phyloP scores from a whole-genome alignment of 441 rosid genomes.

The Capsella rubella region DNA sequence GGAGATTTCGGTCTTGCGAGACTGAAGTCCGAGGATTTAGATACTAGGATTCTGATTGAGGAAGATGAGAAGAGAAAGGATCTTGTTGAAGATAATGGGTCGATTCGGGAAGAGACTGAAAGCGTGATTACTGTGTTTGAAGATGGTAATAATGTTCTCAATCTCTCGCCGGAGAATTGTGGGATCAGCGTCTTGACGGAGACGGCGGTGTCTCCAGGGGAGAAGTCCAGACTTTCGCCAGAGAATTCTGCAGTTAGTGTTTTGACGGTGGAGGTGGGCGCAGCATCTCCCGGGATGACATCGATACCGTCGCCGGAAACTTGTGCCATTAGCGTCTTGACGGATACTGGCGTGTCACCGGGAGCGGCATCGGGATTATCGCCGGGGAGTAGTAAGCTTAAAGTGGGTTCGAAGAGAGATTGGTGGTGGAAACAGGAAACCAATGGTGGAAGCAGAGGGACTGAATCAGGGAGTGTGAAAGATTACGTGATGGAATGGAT shows the following conservation, averaged over 20 bases:
- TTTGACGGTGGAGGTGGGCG: slow-evolving; percentile 46
- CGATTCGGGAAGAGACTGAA: slow-evolving; percentile 75
- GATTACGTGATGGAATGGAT: slow-evolving; percentile 97
- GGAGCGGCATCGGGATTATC: slow-evolving; percentile 57
- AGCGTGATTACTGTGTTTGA: slow-evolving; percentile 64
- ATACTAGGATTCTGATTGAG: slow-evolving; percentile 41
- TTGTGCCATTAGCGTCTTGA: slow-evolving; percentile 53
- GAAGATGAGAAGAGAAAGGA: slow-evolving; percentile 46
- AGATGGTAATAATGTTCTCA: slow-evolving; percentile 47
- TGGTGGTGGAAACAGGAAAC: slow-evolving; percentile 97
- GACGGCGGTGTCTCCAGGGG: slow-evolving; percentile 57
- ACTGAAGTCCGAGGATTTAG: slow-evolving; percentile 59
- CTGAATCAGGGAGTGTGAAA: slow-evolving; percentile 78
- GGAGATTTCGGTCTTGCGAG: slow-evolving; percentile 89
- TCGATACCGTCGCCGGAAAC: slow-evolving; percentile 51
- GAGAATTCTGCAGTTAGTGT: slow-evolving; percentile 46
- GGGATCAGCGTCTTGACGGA: slow-evolving; percentile 54
- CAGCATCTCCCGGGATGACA: slow-evolving; percentile 36
- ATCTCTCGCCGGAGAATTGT: slow-evolving; percentile 66
- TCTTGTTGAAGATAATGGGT: slow-evolving; percentile 66
- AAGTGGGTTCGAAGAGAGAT: slow-evolving; percentile 68
- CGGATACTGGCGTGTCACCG: slow-evolving; percentile 49
- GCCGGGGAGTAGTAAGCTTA: slow-evolving; percentile 58
- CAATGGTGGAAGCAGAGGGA: slow-evolving; percentile 50
- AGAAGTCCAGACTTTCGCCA: slow-evolving; percentile 53